Conservation (phyloP, 2,329 filamentous ascomycete genomes). For the Colletotrichum orchidophilum region DNA sequence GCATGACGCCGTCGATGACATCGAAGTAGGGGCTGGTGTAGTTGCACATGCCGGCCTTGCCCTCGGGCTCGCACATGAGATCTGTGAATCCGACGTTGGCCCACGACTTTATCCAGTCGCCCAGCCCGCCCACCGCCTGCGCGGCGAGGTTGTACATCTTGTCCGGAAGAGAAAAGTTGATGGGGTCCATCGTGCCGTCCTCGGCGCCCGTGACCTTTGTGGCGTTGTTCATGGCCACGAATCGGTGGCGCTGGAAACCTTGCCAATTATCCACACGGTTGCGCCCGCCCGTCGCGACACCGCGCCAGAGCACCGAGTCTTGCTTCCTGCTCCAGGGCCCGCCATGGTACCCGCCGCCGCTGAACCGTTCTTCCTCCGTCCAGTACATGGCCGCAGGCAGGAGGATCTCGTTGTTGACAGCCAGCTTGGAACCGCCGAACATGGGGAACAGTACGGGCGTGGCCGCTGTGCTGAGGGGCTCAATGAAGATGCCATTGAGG, state of each 20-base stretch:
- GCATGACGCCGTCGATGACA: conserved; percentile 48
- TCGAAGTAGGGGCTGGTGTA: conserved; percentile 60
- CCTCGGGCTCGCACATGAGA: conserved; percentile 58
- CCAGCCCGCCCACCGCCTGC: conserved; percentile 54
- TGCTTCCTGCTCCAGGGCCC: conserved; percentile 66
- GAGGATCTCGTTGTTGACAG: conserved; percentile 76
- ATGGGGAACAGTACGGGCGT: conserved; percentile 70
- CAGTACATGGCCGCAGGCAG: conserved; percentile 77
- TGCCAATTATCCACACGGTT: conserved; percentile 72
- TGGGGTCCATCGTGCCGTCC: conserved; percentile 47
- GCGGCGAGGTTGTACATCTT: conserved; percentile 58
- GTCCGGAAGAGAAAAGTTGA: conserved; percentile 65
- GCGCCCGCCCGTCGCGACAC: conserved; percentile 71
- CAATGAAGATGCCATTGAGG: conserved; percentile 72
- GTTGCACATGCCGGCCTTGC: conserved; percentile 51
- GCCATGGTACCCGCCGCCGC: conserved; percentile 63
- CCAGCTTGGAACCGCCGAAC: conserved; percentile 75
- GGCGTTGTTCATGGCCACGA: conserved; percentile 77
- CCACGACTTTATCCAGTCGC: conserved; percentile 59
- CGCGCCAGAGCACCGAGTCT: conserved; percentile 68
- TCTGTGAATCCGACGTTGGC: conserved; percentile 63
- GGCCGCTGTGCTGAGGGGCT: conserved; percentile 64
- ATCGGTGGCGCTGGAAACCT: conserved; percentile 79
- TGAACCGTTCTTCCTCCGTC: conserved; percentile 70
- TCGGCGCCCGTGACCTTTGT: conserved; percentile 65